These are phyloP conservation scores for Colletotrichum coccodes DNA, from an alignment of 2,329 filamentous ascomycete species.

Conservation along the genomic window DNA sequence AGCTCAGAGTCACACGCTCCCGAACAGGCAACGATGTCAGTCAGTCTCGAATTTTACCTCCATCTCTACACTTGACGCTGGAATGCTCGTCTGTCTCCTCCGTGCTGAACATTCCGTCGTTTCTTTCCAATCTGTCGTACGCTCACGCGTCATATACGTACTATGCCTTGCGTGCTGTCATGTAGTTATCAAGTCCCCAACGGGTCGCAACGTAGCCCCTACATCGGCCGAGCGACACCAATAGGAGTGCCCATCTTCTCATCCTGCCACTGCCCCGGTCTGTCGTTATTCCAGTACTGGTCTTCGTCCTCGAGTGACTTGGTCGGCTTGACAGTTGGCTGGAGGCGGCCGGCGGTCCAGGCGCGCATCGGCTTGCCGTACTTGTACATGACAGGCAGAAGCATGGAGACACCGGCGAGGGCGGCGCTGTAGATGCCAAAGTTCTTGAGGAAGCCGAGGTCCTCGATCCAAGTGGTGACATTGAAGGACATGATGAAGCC, in stretches of 20 bases:
- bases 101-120: not conserved
- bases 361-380: slow-evolving; percentile 34
- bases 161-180: not conserved
- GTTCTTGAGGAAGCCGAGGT: slow-evolving; percentile 40
- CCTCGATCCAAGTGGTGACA: slow-evolving; percentile 41
- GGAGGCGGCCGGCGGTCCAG: slow-evolving; percentile 34
- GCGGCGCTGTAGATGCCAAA: slow-evolving; percentile 45
- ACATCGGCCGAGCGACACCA: slow-evolving; percentile 19
- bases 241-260: slow-evolving; percentile 28
- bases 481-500: slow-evolving; percentile 43
- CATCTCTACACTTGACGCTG: not conserved
- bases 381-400: slow-evolving; percentile 42
- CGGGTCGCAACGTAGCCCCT: not conserved
- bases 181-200: not conserved
- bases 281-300: slow-evolving; percentile 32
- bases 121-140: not conserved
- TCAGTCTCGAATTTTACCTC: not conserved
- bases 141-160: not conserved
- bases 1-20: not conserved
- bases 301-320: slow-evolving; percentile 33
- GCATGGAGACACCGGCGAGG: slow-evolving; percentile 42
- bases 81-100: not conserved
- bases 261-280: slow-evolving; percentile 29
- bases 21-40: not conserved
- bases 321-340: slow-evolving; percentile 8